These are phyloP conservation scores for Moniliophthora roreri DNA, from an alignment of 1,284 basidiomycete species.

Conservation along the genomic window DNA sequence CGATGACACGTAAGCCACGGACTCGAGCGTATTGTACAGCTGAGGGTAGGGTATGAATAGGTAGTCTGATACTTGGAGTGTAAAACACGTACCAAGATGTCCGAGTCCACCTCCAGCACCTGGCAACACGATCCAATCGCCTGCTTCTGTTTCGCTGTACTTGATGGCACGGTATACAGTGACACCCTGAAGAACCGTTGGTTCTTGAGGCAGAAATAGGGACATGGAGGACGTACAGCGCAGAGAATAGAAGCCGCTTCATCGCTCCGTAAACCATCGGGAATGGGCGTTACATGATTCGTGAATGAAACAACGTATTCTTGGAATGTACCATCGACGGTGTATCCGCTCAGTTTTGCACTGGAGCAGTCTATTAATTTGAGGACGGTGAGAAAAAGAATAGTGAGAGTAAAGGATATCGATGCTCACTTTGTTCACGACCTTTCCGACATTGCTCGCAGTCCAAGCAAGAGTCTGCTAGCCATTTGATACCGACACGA, in stretches of 20 bases:
- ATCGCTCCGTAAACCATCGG: conserved; percentile 60
- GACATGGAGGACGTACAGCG: conserved; percentile 52
- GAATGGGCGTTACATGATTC: conserved; percentile 75
- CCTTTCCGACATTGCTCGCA: conserved; percentile 79
- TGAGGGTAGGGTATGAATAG: conserved; percentile 19
- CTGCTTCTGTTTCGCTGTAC: conserved; percentile 62
- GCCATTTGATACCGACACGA: conserved; percentile 88
- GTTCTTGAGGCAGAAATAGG: conserved; percentile 35
- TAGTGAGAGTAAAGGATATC: conserved; percentile 11
- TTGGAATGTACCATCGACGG: conserved; percentile 82
- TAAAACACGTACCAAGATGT: conserved; percentile 47
- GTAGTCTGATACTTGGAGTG: not conserved
- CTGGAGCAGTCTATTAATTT: conserved; percentile 52
- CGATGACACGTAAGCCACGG: conserved; percentile 79
- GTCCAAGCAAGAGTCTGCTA: conserved; percentile 62
- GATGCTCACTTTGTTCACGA: conserved; percentile 62
- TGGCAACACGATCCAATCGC: conserved; percentile 81
- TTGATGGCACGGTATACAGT: conserved; percentile 88
- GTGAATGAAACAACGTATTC: conserved; percentile 77
- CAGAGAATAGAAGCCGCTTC: conserved; percentile 84
- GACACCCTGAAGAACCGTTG: conserved; percentile 48
- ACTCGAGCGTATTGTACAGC: conserved; percentile 80
- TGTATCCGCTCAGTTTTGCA: conserved; percentile 70
- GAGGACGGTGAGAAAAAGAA: not conserved
- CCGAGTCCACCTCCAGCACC: conserved; percentile 79